Base-by-base conservation (phyloP, 768 basidiomycete genomes). In the Suillus decipiens region DNA sequence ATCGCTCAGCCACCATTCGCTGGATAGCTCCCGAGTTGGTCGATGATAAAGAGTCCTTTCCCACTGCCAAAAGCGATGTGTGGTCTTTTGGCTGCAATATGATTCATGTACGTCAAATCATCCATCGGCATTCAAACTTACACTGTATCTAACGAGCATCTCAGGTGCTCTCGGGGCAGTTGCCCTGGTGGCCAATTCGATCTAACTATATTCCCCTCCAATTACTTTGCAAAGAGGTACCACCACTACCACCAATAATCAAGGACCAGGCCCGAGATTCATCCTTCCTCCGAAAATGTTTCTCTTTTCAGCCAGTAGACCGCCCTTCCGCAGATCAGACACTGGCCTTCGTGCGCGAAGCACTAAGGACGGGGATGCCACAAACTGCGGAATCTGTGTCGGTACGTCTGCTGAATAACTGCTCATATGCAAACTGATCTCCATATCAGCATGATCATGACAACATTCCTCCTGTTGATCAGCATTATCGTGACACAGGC, bases 1-100 rank as follows among this genome's bases (percentile, higher is more conserved):
- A 14, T 78, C 34, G 33, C 12, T 34, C 14, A 3, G 55, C 54
- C 14, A 37, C 54, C 10, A 2, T 61, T 9, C 31, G 37, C n/a
- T 61, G 61, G 61, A 42, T 24, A 28, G 61, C 61, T 6, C 61
- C 54, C 2, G 61, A 61, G 61, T 53, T 61, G 22, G 15, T 24
- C 6, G 9, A 43, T 43, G 42, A 19, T 4, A 2, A 12, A 34
- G 11, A 14, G 34, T 14, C 34, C 7, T 9, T 56, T 24, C 54
- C 36, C 22, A 56, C 36, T 14, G 37, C 54, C 14, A 37, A 56
- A 37, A 56, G 54, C 4, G 54, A 56, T 37, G 54, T 56, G 14
- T 56, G 54, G 54, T 56, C 54, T 24, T 55, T 56, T 4, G 54
- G 22, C 24, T 56, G 54, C 31, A 56, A 56, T 15, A 56, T 56